Evolutionary conservation across 257 asterid genomes (phyloP).

Genomic region (Nicotiana sylvestris): DNA sequence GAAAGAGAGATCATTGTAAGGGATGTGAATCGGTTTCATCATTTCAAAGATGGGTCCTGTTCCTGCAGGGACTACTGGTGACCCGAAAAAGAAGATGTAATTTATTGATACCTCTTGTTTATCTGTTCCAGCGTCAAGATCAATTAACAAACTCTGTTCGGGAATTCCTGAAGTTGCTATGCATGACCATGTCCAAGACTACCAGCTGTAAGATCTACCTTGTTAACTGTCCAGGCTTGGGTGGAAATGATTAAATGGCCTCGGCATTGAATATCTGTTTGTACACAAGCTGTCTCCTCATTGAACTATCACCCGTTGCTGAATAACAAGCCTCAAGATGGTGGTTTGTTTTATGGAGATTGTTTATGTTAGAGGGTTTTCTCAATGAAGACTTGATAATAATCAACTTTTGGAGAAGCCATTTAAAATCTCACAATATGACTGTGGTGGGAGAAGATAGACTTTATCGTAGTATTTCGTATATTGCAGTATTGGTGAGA

Average conservation of each 20-base stretch:
- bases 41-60: slow-evolving; percentile 59
- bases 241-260: not conserved
- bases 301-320: not conserved
- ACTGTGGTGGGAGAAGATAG: not conserved
- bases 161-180: not conserved
- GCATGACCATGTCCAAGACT: not conserved
- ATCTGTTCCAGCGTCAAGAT: not conserved
- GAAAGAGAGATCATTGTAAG: slow-evolving; percentile 67
- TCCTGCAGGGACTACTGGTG: slow-evolving; percentile 81
- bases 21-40: slow-evolving; percentile 79
- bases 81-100: not conserved
- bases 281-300: not conserved
- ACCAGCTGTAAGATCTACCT: not conserved
- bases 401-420: not conserved
- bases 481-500: not conserved
- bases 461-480: not conserved
- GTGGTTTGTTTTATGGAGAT: not conserved
- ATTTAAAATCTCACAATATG: not conserved
- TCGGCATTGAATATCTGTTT: not conserved
- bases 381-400: not conserved
- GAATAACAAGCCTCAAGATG: not conserved
- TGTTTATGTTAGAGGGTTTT: not conserved
- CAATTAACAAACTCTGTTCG: not conserved
- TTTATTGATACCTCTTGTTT: not conserved
- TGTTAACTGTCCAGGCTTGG: not conserved